phyloP scores from a whole-genome alignment of 306 rosid genomes.

The Vigna radiata region DNA sequence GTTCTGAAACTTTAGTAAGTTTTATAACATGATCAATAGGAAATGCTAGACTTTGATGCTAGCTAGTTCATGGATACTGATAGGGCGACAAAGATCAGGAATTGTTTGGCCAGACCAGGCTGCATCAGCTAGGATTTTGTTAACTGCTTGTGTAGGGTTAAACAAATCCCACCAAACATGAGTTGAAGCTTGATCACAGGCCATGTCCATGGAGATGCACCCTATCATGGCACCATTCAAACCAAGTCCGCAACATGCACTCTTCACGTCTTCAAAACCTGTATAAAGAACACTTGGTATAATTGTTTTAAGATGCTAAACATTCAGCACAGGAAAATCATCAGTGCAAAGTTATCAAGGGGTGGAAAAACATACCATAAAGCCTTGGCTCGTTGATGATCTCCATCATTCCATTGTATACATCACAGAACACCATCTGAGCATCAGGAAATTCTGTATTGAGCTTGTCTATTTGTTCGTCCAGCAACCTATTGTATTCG shows the following conservation, averaged over 20 bases:
- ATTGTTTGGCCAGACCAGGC: conserved; percentile 72
- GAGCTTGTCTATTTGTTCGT: conserved; percentile 53
- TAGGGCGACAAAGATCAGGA: conserved; percentile 64
- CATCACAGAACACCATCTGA: conserved; percentile 75
- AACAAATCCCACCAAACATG: conserved; percentile 90
- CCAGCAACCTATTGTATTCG: conserved; percentile 65
- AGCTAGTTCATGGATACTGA: conserved; percentile 58
- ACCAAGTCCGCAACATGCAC: conserved; percentile 87
- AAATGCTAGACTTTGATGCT: conserved; percentile 37
- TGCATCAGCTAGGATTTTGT: conserved; percentile 73
- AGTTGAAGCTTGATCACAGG: conserved; percentile 55
- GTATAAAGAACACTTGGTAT: background rate
- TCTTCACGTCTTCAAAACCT: conserved; percentile 59
- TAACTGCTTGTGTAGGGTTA: conserved; percentile 72
- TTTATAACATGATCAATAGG: background rate
- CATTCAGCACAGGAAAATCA: background rate
- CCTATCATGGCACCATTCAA: conserved; percentile 71
- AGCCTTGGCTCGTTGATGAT: conserved; percentile 56
- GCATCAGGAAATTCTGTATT: conserved; percentile 58
- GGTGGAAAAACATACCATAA: conserved; percentile 56
- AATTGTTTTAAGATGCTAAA: background rate
- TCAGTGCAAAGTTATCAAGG: background rate
- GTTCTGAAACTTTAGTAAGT: background rate
- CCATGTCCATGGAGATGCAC: conserved; percentile 73
- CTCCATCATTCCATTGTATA: conserved; percentile 66